These are phyloP conservation scores for Cicer cuneatum DNA, from an alignment of 306 rosid species.

Conservation along the genomic window DNA sequence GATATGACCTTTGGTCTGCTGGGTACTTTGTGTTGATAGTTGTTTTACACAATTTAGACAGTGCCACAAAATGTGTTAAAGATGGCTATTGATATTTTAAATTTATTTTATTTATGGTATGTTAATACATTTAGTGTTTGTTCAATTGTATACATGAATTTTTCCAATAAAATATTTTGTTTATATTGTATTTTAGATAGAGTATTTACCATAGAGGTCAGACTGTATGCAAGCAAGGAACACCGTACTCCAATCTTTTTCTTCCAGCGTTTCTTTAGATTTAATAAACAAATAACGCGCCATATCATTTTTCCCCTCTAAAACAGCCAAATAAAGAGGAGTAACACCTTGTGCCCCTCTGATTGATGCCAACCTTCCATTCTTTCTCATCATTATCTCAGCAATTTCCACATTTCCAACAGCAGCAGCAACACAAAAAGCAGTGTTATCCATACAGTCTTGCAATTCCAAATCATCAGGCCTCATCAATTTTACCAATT, in stretches of 20 bases:
- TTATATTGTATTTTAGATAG: no score
- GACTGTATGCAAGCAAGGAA: conserved; percentile 38
- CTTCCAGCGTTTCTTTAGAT: background rate
- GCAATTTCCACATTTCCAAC: conserved; percentile 46
- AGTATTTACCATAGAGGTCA: conserved; percentile 45
- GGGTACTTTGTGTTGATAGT: no score
- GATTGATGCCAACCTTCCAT: conserved; percentile 25
- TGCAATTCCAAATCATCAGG: conserved; percentile 31
- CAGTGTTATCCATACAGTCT: conserved; percentile 39
- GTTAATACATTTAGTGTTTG: no score
- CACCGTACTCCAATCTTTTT: conserved; percentile 12
- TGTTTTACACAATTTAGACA: no score
- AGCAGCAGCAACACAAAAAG: conserved; percentile 52
- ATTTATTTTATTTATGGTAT: no score
- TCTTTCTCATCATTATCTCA: conserved; percentile 37
- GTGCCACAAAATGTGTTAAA: no score
- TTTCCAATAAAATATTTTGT: no score
- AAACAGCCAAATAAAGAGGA: conserved; percentile 48
- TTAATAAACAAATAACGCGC: conserved; percentile 23
- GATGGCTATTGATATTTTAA: no score
- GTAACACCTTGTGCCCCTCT: conserved; percentile 44
- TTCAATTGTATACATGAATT: no score
- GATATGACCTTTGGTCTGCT: no score
- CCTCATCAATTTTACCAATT: conserved; percentile 31
- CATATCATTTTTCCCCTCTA: conserved; percentile 49